phyloP scores from a whole-genome alignment of 768 basidiomycete species.

The Boletellus sp. region DNA sequence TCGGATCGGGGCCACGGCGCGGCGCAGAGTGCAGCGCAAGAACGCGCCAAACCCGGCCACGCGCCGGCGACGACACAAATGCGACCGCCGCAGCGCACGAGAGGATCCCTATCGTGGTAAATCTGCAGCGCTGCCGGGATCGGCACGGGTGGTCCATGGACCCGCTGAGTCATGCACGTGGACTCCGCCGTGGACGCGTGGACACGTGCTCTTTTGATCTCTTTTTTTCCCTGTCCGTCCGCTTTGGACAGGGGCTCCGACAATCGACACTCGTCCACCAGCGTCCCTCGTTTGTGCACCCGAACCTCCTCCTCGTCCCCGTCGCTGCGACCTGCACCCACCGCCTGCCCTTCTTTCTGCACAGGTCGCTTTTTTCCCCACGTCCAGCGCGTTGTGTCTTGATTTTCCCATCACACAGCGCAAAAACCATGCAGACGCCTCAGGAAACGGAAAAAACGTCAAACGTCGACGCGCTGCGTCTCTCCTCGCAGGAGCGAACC shows the following conservation, averaged over 20 bases:
- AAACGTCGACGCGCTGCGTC: constrained; percentile 5
- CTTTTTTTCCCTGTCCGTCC: constrained; percentile 34
- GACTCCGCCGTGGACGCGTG: constrained; percentile 20
- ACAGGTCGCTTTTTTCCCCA: constrained; percentile 13
- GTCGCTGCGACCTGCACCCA: not conserved
- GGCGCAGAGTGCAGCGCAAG: too few relatives aligned
- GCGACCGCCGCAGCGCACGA: not conserved
- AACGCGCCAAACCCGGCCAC: too few relatives aligned
- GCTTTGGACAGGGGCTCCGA: constrained; percentile 36
- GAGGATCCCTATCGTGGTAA: constrained; percentile 24
- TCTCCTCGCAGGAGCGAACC: constrained; percentile 18
- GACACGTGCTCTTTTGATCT: constrained; percentile 33
- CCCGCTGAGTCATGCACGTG: constrained; percentile 15
- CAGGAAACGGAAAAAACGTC: constrained; percentile 21
- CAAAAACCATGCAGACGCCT: constrained; percentile 33
- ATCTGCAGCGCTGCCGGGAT: constrained; percentile 11
- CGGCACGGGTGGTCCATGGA: constrained; percentile 26
- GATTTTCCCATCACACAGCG: constrained; percentile 29
- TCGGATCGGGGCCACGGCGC: not conserved
- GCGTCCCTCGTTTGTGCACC: constrained; percentile 10
- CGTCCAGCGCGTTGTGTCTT: constrained; percentile 1
- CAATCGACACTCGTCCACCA: constrained; percentile 32
- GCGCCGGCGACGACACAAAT: too few relatives aligned
- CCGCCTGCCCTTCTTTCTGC: not conserved
- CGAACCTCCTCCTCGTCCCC: constrained; percentile 15